A percentile compares a stretch with the other conserved stretches of the same genome.
These are phyloP conservation scores for Scenedesmus sp. DNA, from an alignment of 163 green algal species.

Conservation along the genomic window DNA sequence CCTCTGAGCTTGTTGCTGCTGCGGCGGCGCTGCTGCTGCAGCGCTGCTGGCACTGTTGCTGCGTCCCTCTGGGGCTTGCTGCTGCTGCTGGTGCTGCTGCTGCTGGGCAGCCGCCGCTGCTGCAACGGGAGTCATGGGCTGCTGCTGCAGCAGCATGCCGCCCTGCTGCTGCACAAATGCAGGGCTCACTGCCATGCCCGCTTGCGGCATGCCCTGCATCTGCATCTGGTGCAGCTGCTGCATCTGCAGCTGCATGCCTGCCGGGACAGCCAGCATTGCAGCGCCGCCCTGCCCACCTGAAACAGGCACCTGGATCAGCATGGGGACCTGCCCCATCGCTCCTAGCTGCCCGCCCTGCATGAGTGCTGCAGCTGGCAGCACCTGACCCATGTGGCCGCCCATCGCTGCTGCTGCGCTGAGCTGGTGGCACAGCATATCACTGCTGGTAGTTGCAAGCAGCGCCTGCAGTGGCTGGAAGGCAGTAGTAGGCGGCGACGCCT, in stretches of 20 bases:
- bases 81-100: not conserved
- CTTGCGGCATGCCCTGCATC: slow-evolving; percentile 20
- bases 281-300: not conserved
- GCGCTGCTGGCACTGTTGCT: not conserved
- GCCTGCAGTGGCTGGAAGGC: slow-evolving; percentile 42
- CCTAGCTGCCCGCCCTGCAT: slow-evolving; percentile 2
- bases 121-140: not conserved
- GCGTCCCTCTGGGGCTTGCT: not conserved
- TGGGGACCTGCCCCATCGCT: not conserved
- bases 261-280: slow-evolving; percentile 12
- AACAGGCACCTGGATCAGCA: slow-evolving; percentile 13
- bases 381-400: not conserved
- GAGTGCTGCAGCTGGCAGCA: not conserved
- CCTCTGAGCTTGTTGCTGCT: slow-evolving; percentile 6
- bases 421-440: slow-evolving; percentile 20
- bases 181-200: not conserved
- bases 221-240: slow-evolving; percentile 35
- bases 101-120: not conserved
- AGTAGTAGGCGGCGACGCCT: not conserved
- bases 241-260: slow-evolving; percentile 27
- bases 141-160: not conserved
- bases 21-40: not conserved
- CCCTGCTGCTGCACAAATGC: not conserved
- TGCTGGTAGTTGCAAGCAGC: slow-evolving; percentile 27
- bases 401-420: not conserved